phyloP scores from a whole-genome alignment of 257 asterid species.

The Capsicum rhomboideum region DNA sequence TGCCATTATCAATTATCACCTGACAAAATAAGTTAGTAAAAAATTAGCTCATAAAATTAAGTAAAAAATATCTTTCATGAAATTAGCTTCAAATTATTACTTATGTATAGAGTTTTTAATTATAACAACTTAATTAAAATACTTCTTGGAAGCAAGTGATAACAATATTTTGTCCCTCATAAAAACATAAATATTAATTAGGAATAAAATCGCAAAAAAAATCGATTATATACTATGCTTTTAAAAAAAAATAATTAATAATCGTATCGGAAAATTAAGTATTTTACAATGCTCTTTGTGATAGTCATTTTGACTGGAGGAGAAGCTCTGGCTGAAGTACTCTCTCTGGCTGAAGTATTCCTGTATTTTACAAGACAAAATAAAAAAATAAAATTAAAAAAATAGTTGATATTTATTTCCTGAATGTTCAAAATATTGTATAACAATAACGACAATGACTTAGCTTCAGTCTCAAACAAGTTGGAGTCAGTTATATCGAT shows the following conservation, averaged over 20 bases:
- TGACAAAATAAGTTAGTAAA: neutral
- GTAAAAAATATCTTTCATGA: neutral
- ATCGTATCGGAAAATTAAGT: too few relatives aligned
- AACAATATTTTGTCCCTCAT: neutral
- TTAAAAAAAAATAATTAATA: too few relatives aligned
- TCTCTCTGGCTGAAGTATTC: neutral
- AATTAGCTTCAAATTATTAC: neutral
- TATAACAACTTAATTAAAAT: neutral
- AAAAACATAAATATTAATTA: neutral
- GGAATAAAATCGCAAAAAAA: too few relatives aligned
- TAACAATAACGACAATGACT: too few relatives aligned
- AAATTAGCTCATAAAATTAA: neutral
- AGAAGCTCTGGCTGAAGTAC: neutral
- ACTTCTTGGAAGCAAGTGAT: neutral
- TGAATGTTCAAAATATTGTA: neutral
- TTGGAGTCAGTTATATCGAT: too few relatives aligned
- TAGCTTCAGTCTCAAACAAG: too few relatives aligned
- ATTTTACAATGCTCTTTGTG: neutral
- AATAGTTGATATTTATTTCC: neutral
- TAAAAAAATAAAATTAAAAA: neutral
- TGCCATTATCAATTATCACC: conserved; percentile 23
- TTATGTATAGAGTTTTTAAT: neutral
- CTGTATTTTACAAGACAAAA: neutral
- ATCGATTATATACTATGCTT: too few relatives aligned
- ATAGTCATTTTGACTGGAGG: conserved; percentile 23